Evolutionary conservation across 1,284 basidiomycete genomes (phyloP).

Genomic region (Quambalaria eucalypti): DNA sequence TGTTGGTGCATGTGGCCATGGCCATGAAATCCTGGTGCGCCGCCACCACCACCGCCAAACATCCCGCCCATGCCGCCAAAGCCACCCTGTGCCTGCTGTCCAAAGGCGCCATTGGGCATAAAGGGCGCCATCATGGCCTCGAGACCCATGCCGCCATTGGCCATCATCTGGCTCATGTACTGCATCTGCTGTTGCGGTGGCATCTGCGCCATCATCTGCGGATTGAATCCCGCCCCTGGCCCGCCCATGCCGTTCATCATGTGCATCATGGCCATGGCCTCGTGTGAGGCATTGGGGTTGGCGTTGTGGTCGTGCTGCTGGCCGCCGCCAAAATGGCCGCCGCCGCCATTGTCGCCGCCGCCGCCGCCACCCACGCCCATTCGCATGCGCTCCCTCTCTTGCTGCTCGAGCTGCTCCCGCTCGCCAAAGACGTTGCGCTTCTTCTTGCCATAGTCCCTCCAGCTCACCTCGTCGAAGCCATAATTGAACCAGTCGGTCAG

Average conservation of each 20-base stretch:
- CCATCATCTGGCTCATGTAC: slow-evolving; percentile 2
- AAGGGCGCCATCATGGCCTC: slow-evolving; percentile 1
- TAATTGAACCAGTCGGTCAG: slow-evolving; percentile 99
- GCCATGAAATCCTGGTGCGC: background rate
- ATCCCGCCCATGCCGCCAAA: slow-evolving; percentile 1
- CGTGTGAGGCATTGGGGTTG: too few species aligned
- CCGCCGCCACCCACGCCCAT: background rate
- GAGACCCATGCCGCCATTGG: background rate
- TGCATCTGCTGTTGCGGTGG: slow-evolving; percentile 8
- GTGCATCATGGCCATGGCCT: slow-evolving; percentile 1
- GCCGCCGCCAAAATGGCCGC: too few species aligned
- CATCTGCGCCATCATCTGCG: slow-evolving; percentile 2
- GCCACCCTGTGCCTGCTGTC: background rate
- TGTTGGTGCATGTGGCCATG: background rate
- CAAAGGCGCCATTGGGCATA: background rate
- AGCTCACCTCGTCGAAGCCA: slow-evolving; percentile 92
- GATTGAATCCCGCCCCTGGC: background rate
- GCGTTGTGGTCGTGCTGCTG: too few species aligned
- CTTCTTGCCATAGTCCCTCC: slow-evolving; percentile 82
- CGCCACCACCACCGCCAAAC: background rate
- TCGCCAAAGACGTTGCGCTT: slow-evolving; percentile 70
- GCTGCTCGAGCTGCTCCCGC: slow-evolving; percentile 51
- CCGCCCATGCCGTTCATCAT: slow-evolving; percentile 2
- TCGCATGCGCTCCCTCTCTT: background rate
- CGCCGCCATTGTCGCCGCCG: background rate